A percentile compares a stretch with the other conserved stretches of the same genome.
Evolutionary conservation across 2,329 filamentous ascomycete genomes (phyloP).

Genomic region (Fusarium sp.): DNA sequence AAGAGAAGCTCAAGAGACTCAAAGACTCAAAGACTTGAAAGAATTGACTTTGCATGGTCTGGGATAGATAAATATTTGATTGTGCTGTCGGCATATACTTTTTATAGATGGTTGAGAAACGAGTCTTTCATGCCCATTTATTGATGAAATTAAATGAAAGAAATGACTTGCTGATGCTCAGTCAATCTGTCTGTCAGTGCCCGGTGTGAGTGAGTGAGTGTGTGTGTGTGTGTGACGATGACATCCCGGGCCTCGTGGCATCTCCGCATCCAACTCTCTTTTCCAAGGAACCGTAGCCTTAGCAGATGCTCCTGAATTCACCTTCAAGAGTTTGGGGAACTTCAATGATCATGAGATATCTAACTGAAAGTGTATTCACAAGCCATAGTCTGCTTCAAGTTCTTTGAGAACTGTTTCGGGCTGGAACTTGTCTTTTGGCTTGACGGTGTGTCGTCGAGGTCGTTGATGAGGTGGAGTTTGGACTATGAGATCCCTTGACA

Average conservation of each 20-base stretch:
- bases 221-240: constrained; percentile 40
- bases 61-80: background rate
- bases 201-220: constrained; percentile 27
- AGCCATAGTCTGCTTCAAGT: background rate
- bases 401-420: constrained; percentile 16
- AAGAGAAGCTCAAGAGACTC: background rate
- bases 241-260: constrained; percentile 41
- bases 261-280: constrained; percentile 37
- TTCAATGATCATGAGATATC: background rate
- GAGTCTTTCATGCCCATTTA: background rate
- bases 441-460: constrained; percentile 37
- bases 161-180: constrained; percentile 20
- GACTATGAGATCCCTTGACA: constrained; percentile 33
- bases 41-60: constrained; percentile 1
- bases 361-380: background rate
- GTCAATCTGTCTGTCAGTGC: constrained; percentile 22
- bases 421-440: constrained; percentile 25
- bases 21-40: background rate
- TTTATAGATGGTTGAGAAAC: background rate
- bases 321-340: no score
- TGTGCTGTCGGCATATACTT: background rate
- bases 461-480: constrained; percentile 32
- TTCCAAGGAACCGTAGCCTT: constrained; percentile 16
- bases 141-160: background rate
- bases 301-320: background rate